These are phyloP conservation scores for Hypoxylon sp. DNA, from an alignment of 2,329 filamentous ascomycete species.

Conservation along the genomic window DNA sequence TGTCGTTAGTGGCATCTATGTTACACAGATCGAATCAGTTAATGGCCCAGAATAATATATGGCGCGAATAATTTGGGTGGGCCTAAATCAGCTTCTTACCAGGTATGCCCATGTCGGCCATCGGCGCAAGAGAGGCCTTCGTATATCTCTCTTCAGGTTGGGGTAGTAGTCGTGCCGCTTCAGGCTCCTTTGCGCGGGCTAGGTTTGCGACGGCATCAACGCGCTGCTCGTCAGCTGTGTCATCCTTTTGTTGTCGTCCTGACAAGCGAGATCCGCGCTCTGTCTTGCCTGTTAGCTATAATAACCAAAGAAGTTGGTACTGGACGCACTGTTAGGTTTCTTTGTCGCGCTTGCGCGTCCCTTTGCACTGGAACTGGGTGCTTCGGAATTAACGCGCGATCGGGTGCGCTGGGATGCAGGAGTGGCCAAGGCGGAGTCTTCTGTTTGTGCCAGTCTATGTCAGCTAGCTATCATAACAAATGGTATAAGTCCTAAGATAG, in stretches of 20 bases:
- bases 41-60: background rate
- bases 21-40: background rate
- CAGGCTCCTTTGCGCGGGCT: constrained; percentile 32
- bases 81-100: constrained; percentile 33
- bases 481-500: too few species aligned
- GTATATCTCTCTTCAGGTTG: constrained; percentile 21
- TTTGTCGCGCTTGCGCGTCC: constrained; percentile 25
- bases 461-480: background rate
- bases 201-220: constrained; percentile 28
- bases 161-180: constrained; percentile 26
- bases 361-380: constrained; percentile 35
- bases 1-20: constrained; percentile 18
- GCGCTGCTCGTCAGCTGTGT: constrained; percentile 21
- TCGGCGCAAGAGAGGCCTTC: constrained; percentile 34
- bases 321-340: constrained; percentile 33
- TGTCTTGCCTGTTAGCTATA: constrained; percentile 22
- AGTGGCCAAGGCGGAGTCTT: too few species aligned
- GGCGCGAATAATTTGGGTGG: background rate
- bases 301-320: background rate
- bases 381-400: constrained; percentile 39
- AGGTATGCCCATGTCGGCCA: constrained; percentile 43
- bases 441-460: constrained; percentile 20
- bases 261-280: constrained; percentile 39
- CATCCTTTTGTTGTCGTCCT: constrained; percentile 21
- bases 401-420: constrained; percentile 31